Conservation (phyloP, 2,329 filamentous ascomycete genomes). For the Thelonectria rubi region DNA sequence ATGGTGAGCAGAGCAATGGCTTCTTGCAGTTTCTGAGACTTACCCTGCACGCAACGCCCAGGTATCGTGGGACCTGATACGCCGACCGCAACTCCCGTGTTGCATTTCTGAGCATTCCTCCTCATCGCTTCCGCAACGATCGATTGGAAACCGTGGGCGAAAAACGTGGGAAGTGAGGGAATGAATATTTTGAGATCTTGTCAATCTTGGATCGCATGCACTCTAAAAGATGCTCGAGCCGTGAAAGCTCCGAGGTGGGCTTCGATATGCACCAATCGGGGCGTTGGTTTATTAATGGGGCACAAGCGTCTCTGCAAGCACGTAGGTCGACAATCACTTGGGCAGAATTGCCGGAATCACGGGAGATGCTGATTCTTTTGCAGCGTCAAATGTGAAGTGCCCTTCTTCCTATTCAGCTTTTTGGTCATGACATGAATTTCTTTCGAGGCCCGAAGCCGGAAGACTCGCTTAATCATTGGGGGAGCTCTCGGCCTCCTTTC, state of each 20-base stretch:
- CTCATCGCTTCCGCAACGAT: slow-evolving; percentile 43
- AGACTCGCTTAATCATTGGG: slow-evolving; percentile 36
- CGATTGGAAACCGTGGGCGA: slow-evolving; percentile 6
- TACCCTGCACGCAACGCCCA: slow-evolving; percentile 37
- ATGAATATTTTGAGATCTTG: slow-evolving; percentile 5
- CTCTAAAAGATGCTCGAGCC: slow-evolving; percentile 11
- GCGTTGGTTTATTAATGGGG: slow-evolving; percentile 9
- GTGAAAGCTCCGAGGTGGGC: not conserved
- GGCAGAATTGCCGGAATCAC: no score
- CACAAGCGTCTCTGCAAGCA: not conserved
- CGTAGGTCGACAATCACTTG: no score
- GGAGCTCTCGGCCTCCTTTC: slow-evolving; percentile 50
- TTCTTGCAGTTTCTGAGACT: slow-evolving; percentile 9
- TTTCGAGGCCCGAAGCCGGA: slow-evolving; percentile 19
- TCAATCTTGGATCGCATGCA: not conserved
- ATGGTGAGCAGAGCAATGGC: slow-evolving; percentile 23
- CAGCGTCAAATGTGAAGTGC: not conserved
- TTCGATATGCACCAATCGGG: slow-evolving; percentile 24
- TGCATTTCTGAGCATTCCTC: slow-evolving; percentile 50
- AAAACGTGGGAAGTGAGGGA: not conserved
- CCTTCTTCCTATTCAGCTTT: slow-evolving; percentile 12
- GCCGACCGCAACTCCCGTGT: slow-evolving; percentile 45
- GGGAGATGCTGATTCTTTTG: not conserved
- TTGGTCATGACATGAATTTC: slow-evolving; percentile 29
- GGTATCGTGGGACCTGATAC: slow-evolving; percentile 40